Evolutionary conservation across 345 rosid genomes (phyloP), one percentile per base, ranked within the genome.

Genomic region (Citrus maxima): DNA sequence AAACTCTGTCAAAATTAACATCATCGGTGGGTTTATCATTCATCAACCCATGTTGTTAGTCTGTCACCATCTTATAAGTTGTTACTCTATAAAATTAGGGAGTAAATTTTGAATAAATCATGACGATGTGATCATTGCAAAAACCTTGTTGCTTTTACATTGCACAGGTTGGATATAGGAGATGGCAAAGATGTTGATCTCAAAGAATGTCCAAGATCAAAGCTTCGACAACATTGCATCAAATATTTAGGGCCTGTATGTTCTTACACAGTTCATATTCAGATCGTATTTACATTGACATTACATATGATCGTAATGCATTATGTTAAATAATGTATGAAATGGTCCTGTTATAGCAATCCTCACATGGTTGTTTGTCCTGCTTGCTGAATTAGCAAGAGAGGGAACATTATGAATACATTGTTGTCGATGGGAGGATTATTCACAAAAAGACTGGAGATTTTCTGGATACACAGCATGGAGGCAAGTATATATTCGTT

Each of bases 241-340:
- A 92, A 82, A 87, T 95, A 95, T 84, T 90, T 95, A 21, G 98
- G 99, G 76, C 98, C 98, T 46, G 99, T 95, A 88, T 65, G 98
- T 86, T 37, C 32, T 67, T 66, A 8, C 37, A 16, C 55, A 14
- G 25, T 24, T 35, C 58, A 13, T 35, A 22, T 37, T 76, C 25
- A 14, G 14, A 46, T 46, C 1, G 10, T 32, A 38, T 1, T 16
- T 68, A 37, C 54, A 2, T 35, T 28, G 59, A 63, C 64, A 4
- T 32, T 51, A 18, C 12, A 3, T 32, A 34, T n/a, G 0, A 10
- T 25, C 18, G 8, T 51, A 66, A 66, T 34, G 61, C 63, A 25
- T 56, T 77, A 78, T 74, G 32, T 49, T 37, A 6, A 8, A 56
- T 66, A 34, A 68, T 21, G 56, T 30, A 16, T 72, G 68, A 70